Evolutionary conservation across 306 rosid species (phyloP), one percentile per base, ranked within the genome.

Genomic region (Pyrus pyrifolia): DNA sequence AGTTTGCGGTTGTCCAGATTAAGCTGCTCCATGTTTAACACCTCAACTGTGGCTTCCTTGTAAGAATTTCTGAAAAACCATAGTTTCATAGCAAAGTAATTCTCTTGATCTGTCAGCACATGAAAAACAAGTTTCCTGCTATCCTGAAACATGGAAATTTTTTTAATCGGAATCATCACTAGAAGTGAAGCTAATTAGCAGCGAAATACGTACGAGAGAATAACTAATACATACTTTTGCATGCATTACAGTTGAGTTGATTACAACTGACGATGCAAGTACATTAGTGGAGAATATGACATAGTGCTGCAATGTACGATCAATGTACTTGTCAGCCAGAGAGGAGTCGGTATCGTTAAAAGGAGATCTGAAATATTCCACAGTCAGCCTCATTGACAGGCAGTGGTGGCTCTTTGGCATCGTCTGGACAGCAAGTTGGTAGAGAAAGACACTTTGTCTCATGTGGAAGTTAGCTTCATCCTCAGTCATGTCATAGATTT

Each of bases 321-420:
- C 93, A 58, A 55, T 72, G 76, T 80, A 92, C 76, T 90, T 95
- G 80, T 85, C 89, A 51, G 83, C 78, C 68, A 72, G 76, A 21
- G 89, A 58, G 17, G 63, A 61, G 80, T 88, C 91, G 49, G 66
- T 68, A 64, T 90, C 88, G 46, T 76, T 23, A 51, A 63, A 57
- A 22, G 88, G 68, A 70, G 89, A 85, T 88, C 86, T 90, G 79
- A 95, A 95, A 88, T 90, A 90, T 77, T 95, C 97, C 64, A 92
- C 91, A 44, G 98, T 95, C 78, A 95, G 85, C 84, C 93, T 91
- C 92, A 95, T 90, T 25, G 97, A 83, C 78, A 95, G 85, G 87
- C 98, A 95, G 81, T 95, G 98, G 74, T 72, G 88, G 85, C 97
- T 88, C 93, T 90, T 95, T 7, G 98, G 98, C 96, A 89, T 92